phyloP scores from a whole-genome alignment of 2,329 filamentous ascomycete genomes.

The Pleomassaria siparia region DNA sequence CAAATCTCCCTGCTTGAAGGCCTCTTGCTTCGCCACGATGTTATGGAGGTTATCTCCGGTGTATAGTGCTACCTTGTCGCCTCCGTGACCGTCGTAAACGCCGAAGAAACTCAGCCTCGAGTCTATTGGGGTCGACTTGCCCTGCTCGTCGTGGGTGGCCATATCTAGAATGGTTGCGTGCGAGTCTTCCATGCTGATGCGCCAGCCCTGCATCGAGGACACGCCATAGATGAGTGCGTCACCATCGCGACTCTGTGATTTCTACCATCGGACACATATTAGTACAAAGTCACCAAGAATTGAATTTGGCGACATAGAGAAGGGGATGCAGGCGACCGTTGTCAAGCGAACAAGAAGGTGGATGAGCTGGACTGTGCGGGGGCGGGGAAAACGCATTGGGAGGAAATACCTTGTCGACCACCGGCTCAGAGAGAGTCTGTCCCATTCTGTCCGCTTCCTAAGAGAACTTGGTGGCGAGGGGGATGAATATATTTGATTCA shows the following conservation, averaged over 20 bases:
- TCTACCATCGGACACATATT: conserved; percentile 51
- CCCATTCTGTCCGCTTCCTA: conserved; percentile 66
- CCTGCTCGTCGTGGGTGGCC: conserved; percentile 59
- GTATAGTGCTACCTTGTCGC: conserved; percentile 93
- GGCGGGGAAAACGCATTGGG: conserved; percentile 27
- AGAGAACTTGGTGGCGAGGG: conserved; percentile 24
- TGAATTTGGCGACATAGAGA: not conserved
- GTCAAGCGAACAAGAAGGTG: conserved; percentile 14
- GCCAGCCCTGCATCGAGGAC: conserved; percentile 99
- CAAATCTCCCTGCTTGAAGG: conserved; percentile 87
- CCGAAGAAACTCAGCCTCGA: conserved; percentile 91
- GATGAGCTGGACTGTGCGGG: conserved; percentile 31
- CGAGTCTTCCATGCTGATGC: conserved; percentile 99
- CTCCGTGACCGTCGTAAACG: conserved; percentile 96
- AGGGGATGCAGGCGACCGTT: conserved; percentile 15
- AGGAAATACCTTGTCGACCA: conserved; percentile 90
- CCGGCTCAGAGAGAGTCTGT: conserved; percentile 98
- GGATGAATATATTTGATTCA: conserved; percentile 20
- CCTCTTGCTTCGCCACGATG: conserved; percentile 92
- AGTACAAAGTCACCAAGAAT: conserved; percentile 2
- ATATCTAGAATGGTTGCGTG: conserved; percentile 90
- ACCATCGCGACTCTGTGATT: conserved; percentile 88
- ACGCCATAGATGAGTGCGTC: conserved; percentile 90
- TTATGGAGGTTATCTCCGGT: conserved; percentile 90
- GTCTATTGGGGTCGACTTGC: conserved; percentile 63